Evolutionary conservation across 2,329 filamentous ascomycete species (phyloP).

Genomic region (Sclerotinia subarctica): DNA sequence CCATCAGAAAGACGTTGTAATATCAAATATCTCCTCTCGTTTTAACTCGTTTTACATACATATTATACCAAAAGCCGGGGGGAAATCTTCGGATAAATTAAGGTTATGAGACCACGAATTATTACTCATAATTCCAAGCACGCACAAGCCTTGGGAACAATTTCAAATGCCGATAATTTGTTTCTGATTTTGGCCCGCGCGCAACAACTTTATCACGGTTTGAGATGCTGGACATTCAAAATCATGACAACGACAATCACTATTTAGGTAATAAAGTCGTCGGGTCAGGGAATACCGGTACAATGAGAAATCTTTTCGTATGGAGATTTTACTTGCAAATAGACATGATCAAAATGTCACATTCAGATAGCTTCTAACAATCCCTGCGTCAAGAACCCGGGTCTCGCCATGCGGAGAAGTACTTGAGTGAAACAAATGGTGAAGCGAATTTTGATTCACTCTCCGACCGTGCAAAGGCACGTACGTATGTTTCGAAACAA

Average conservation of each 20-base stretch:
- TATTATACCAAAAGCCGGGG: neutral
- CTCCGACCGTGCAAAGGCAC: conserved; percentile 2
- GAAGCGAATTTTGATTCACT: conserved; percentile 15
- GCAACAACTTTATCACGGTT: neutral
- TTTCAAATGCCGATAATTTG: neutral
- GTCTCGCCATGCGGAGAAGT: neutral
- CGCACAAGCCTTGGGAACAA: neutral
- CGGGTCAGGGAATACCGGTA: neutral
- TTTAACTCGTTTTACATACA: neutral
- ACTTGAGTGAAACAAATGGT: conserved; percentile 16
- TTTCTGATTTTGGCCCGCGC: neutral
- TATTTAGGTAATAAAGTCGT: neutral
- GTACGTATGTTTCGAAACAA: neutral
- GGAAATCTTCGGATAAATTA: neutral
- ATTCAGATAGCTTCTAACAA: conserved; percentile 3
- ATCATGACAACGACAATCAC: no score
- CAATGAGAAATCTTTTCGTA: neutral
- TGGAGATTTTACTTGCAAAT: neutral
- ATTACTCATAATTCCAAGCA: neutral
- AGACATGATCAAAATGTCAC: neutral
- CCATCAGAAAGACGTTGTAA: conserved; percentile 4
- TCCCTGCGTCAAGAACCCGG: conserved; percentile 1
- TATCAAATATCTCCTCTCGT: conserved; percentile 1
- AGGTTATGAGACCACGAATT: neutral
- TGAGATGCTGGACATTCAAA: neutral